phyloP scores from a whole-genome alignment of 2,329 filamentous ascomycete species.

The Alternaria arbusti region DNA sequence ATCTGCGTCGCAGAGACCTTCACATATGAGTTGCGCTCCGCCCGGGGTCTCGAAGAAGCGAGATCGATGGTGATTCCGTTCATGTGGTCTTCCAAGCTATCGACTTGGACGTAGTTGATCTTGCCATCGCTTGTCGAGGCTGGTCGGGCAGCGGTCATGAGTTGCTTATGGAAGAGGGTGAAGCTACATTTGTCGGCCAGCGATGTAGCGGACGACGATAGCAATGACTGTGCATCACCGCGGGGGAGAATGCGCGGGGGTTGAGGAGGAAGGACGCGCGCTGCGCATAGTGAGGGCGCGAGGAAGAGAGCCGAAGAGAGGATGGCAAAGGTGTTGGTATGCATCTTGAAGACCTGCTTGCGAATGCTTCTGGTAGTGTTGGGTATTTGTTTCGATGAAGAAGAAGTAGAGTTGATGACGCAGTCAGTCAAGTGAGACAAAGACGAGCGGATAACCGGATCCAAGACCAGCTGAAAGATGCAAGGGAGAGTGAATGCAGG shows the following conservation, averaged over 20 bases:
- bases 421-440: neutral
- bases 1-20: conserved; percentile 5
- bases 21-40: conserved; percentile 19
- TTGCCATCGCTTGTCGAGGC: neutral
- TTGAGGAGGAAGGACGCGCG: neutral
- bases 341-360: conserved; percentile 13
- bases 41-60: conserved; percentile 11
- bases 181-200: conserved; percentile 22
- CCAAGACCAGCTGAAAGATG: neutral
- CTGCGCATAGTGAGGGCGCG: neutral
- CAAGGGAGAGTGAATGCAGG: neutral
- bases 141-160: neutral
- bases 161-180: conserved; percentile 24
- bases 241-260: conserved; percentile 6
- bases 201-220: neutral
- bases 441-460: neutral
- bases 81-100: conserved; percentile 16
- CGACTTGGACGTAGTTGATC: conserved; percentile 23
- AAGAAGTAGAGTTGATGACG: neutral
- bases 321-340: conserved; percentile 8
- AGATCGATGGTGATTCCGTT: conserved; percentile 21
- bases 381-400: neutral
- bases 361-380: neutral
- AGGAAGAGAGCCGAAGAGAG: conserved; percentile 8
- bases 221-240: neutral